phyloP scores from a whole-genome alignment of 805 yeast genomes.

The Kodamaea kakaduensis region DNA sequence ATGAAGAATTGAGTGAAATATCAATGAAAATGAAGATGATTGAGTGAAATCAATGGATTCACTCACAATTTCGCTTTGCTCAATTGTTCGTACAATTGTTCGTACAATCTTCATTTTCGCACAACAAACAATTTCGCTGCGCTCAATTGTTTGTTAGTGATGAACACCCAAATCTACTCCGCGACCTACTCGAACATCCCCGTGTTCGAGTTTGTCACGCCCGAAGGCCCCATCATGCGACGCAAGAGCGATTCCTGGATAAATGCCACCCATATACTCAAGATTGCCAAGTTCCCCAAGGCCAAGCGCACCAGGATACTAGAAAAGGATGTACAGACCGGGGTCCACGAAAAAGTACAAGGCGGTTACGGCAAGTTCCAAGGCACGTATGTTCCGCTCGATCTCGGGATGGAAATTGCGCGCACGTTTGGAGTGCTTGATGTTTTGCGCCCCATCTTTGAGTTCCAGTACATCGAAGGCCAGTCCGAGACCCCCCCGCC shows the following conservation, averaged over 20 bases:
- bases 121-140: no score
- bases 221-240: slow-evolving; percentile 69
- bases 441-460: slow-evolving; percentile 36
- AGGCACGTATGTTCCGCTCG: slow-evolving; percentile 44
- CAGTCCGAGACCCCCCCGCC: slow-evolving; percentile 41
- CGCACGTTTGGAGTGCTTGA: slow-evolving; percentile 42
- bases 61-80: no score
- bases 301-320: slow-evolving; percentile 59
- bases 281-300: slow-evolving; percentile 64
- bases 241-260: slow-evolving; percentile 60
- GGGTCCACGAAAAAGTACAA: slow-evolving; percentile 66
- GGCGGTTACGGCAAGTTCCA: slow-evolving; percentile 73
- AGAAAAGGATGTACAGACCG: slow-evolving; percentile 59
- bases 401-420: slow-evolving; percentile 39
- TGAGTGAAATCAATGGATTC: no score
- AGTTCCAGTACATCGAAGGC: slow-evolving; percentile 37
- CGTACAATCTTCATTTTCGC: no score
- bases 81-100: no score
- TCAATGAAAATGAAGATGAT: no score
- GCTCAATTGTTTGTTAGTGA: slow-evolving; percentile 5
- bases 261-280: slow-evolving; percentile 69
- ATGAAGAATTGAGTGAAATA: no score
- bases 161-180: slow-evolving; percentile 46
- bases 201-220: slow-evolving; percentile 58
- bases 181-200: slow-evolving; percentile 78